Conservation (phyloP, 2,329 filamentous ascomycete genomes). For the Microthyrium microscopicum region DNA sequence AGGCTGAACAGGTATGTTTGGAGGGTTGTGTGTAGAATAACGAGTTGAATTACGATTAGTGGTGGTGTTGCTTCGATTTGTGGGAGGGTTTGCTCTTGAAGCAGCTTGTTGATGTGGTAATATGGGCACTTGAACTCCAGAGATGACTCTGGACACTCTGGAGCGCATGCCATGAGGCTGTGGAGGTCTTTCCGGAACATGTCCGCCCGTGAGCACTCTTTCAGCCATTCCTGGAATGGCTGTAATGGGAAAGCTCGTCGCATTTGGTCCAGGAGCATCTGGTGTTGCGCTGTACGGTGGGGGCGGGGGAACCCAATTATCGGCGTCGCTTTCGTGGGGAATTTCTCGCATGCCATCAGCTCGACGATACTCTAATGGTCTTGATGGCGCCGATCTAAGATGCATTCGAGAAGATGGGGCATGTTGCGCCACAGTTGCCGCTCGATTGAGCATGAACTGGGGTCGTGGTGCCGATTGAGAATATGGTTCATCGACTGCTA, state of each 20-base stretch:
- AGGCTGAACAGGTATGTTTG: conserved; percentile 3
- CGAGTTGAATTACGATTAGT: background rate
- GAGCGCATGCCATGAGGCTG: background rate
- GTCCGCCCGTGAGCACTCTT: too few relatives aligned
- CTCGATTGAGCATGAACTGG: conserved; percentile 21
- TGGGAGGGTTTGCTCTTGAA: background rate
- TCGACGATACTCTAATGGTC: conserved; percentile 44
- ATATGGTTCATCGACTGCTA: conserved; percentile 23
- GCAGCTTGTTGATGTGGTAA: background rate
- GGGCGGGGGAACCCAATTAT: conserved; percentile 76
- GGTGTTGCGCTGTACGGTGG: conserved; percentile 58
- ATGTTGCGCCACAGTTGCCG: conserved; percentile 37
- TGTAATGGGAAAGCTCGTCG: conserved; percentile 5
- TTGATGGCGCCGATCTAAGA: conserved; percentile 39
- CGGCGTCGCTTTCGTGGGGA: conserved; percentile 73
- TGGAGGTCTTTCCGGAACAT: background rate
- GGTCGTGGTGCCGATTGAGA: conserved; percentile 23
- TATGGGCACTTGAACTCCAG: background rate
- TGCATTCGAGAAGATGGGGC: conserved; percentile 56
- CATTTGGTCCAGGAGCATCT: too few relatives aligned
- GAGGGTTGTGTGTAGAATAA: background rate
- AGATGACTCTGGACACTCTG: background rate
- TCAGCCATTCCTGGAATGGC: background rate
- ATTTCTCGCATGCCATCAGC: conserved; percentile 55
- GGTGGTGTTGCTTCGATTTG: background rate